A percentile compares a stretch with the other conserved stretches of the same genome.
These are phyloP conservation scores for Ceratocystis colombiana DNA, from an alignment of 2,329 filamentous ascomycete species.

Conservation along the genomic window DNA sequence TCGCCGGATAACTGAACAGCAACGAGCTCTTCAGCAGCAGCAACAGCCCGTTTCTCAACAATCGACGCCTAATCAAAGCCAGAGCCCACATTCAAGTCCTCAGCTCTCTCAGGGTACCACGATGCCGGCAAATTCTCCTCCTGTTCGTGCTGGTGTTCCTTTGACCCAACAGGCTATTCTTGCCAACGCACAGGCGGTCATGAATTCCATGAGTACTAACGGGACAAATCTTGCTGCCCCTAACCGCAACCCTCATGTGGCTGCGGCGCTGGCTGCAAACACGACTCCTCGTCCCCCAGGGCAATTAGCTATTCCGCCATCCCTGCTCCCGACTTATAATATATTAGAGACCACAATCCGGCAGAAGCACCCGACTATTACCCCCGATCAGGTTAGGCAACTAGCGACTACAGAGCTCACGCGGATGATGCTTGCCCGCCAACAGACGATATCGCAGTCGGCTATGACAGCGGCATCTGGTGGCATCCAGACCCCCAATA, in stretches of 20 bases:
- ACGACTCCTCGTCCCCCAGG: slow-evolving; percentile 27
- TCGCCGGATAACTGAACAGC: slow-evolving; percentile 56
- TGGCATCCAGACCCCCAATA: slow-evolving; percentile 39
- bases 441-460: slow-evolving; percentile 37
- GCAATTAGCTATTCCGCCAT: slow-evolving; percentile 20
- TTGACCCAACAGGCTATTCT: slow-evolving; percentile 23
- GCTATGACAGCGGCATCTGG: slow-evolving; percentile 49
- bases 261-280: slow-evolving; percentile 14
- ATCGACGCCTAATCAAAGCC: slow-evolving; percentile 29
- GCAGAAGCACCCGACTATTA: slow-evolving; percentile 42
- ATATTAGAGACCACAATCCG: slow-evolving; percentile 45
- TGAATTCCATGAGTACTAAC: slow-evolving; percentile 23
- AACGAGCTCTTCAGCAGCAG: slow-evolving; percentile 44
- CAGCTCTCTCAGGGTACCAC: slow-evolving; percentile 38
- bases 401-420: slow-evolving; percentile 44
- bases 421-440: slow-evolving; percentile 40
- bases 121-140: slow-evolving; percentile 31
- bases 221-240: slow-evolving; percentile 23
- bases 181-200: slow-evolving; percentile 16
- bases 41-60: slow-evolving; percentile 32
- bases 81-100: slow-evolving; percentile 34
- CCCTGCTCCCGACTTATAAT: slow-evolving; percentile 30
- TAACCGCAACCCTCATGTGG: slow-evolving; percentile 19
- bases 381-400: slow-evolving; percentile 42
- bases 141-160: slow-evolving; percentile 20